These are phyloP conservation scores for sweet orange (Citrus sinensis) DNA, from an alignment of 345 rosid species.

Conservation along the genomic window DNA sequence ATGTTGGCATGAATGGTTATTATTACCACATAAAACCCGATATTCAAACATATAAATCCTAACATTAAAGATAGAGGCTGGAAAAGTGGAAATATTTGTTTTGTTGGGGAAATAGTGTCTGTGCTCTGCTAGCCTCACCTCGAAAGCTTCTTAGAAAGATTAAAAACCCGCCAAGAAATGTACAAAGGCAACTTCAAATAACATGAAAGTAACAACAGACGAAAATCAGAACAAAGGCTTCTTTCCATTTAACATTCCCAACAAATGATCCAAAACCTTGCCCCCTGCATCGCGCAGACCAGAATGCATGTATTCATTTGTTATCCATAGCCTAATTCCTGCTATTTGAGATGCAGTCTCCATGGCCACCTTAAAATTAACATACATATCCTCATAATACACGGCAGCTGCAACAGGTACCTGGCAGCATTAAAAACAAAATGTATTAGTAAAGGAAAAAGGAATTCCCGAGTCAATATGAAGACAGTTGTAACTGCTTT, in stretches of 20 bases:
- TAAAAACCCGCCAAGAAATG: no score
- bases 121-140: neutral
- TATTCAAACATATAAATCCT: neutral
- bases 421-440: constrained; percentile 30
- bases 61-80: neutral
- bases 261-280: constrained; percentile 69
- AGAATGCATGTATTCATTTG: constrained; percentile 90
- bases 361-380: constrained; percentile 72
- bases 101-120: neutral
- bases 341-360: constrained; percentile 75
- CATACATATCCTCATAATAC: constrained; percentile 84
- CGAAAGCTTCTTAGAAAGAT: no score
- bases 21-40: no score
- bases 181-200: neutral
- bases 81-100: no score
- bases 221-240: constrained; percentile 57
- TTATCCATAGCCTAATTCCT: constrained; percentile 75
- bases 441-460: neutral
- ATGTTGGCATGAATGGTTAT: no score
- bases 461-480: neutral
- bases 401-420: constrained; percentile 91
- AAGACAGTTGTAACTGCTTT: neutral
- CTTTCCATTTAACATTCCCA: constrained; percentile 82
- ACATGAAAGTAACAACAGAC: neutral
- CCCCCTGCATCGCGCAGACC: constrained; percentile 82